Evolutionary conservation across 2,329 filamentous ascomycete genomes (phyloP).

Genomic region (Fonsecaea nubica): DNA sequence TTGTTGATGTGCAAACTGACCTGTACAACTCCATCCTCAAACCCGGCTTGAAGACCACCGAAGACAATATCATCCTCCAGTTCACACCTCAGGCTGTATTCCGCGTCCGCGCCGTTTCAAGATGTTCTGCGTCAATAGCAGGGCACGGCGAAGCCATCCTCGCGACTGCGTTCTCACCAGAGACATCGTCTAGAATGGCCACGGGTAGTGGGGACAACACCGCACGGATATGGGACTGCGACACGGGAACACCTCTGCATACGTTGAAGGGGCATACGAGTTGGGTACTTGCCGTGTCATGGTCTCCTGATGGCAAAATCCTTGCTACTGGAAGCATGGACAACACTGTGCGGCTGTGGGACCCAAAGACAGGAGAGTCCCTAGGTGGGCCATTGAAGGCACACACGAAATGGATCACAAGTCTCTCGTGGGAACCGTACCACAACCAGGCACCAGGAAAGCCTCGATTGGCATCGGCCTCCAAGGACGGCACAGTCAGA

Average conservation of each 20-base stretch:
- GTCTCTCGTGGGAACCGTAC: constrained; percentile 90
- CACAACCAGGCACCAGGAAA: constrained; percentile 78
- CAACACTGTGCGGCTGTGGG: constrained; percentile 84
- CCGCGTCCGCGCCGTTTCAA: constrained; percentile 86
- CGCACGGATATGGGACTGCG: constrained; percentile 90
- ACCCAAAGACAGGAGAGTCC: constrained; percentile 78
- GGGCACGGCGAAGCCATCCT: constrained; percentile 93
- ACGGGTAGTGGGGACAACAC: constrained; percentile 92
- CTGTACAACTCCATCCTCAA: constrained; percentile 60
- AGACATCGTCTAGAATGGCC: constrained; percentile 75
- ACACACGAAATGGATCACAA: constrained; percentile 88
- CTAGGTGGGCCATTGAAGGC: constrained; percentile 77
- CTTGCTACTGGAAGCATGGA: constrained; percentile 94
- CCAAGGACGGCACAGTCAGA: constrained; percentile 86
- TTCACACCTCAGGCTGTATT: constrained; percentile 89
- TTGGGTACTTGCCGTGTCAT: constrained; percentile 88
- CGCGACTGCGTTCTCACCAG: constrained; percentile 82
- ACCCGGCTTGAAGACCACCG: constrained; percentile 61
- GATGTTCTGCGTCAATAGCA: constrained; percentile 85
- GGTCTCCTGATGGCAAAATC: constrained; percentile 80
- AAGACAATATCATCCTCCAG: constrained; percentile 67
- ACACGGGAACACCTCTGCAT: constrained; percentile 85
- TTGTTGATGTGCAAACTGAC: constrained; percentile 55
- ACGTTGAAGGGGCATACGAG: constrained; percentile 86
- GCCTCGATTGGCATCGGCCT: constrained; percentile 81